Percentiles rank a stretch among this genome's conserved stretches.
Conservation (phyloP, 2,329 filamentous ascomycete species). For the Xylariaceae sp. region DNA sequence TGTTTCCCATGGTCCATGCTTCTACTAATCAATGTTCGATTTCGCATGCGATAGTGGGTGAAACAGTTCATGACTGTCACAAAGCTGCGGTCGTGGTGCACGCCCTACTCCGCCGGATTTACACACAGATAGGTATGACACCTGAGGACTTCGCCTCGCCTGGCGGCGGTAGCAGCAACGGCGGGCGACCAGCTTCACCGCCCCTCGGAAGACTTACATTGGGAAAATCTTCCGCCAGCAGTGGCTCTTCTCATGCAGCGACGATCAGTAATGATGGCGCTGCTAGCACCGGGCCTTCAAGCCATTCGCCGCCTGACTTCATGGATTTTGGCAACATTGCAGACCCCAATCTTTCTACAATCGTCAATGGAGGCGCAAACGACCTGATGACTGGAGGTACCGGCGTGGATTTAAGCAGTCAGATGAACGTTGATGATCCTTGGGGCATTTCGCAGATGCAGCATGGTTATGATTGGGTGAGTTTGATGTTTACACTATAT, state of each 20-base stretch:
- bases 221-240: slow-evolving; percentile 4
- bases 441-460: slow-evolving; percentile 23
- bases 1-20: neutral
- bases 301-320: too few species aligned
- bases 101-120: slow-evolving; percentile 43
- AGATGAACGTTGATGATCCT: slow-evolving; percentile 14
- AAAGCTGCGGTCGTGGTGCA: slow-evolving; percentile 45
- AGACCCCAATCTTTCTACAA: slow-evolving; percentile 9
- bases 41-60: slow-evolving; percentile 27
- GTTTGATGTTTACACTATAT: too few species aligned
- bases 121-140: slow-evolving; percentile 19
- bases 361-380: neutral
- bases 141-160: slow-evolving; percentile 4
- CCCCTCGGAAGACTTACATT: slow-evolving; percentile 19
- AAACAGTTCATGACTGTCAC: slow-evolving; percentile 36
- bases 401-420: too few species aligned
- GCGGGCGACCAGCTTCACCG: slow-evolving; percentile 9
- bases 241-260: neutral
- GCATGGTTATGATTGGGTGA: slow-evolving; percentile 28
- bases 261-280: slow-evolving; percentile 7
- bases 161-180: slow-evolving; percentile 2
- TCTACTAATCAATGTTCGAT: too few species aligned
- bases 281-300: slow-evolving; percentile 10
- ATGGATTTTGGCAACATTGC: slow-evolving; percentile 17
- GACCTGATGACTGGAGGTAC: too few species aligned